Conservation (phyloP, 106 monocot species). For the Posidonia australis region DNA sequence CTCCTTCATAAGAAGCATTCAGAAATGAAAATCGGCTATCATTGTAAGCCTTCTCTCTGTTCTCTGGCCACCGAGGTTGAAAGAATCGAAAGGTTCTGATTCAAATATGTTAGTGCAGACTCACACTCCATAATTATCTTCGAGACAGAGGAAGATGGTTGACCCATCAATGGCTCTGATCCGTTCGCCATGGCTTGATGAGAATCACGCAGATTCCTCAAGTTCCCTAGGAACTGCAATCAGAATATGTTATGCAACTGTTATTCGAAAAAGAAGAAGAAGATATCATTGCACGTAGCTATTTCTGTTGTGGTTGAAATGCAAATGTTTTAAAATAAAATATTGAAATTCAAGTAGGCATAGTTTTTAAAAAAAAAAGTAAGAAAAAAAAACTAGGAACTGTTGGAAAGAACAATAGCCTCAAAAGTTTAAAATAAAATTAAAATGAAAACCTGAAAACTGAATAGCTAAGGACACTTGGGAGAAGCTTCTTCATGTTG, state of each 20-base stretch:
- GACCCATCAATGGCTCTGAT: constrained; percentile 29
- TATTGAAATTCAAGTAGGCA: too few species aligned
- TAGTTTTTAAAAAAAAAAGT: too few species aligned
- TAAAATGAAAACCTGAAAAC: too few species aligned
- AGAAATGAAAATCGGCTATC: neutral
- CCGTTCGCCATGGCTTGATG: constrained; percentile 67
- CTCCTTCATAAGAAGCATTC: neutral
- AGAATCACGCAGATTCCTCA: constrained; percentile 81
- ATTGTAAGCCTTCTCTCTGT: constrained; percentile 28
- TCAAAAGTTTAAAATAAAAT: too few species aligned
- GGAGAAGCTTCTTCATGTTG: too few species aligned
- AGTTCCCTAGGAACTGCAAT: constrained; percentile 72
- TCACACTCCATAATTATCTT: constrained; percentile 93
- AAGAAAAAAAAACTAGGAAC: too few species aligned
- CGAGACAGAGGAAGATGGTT: constrained; percentile 51
- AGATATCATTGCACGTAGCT: neutral
- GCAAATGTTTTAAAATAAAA: too few species aligned
- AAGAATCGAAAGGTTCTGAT: constrained; percentile 79
- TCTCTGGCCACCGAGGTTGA: constrained; percentile 78
- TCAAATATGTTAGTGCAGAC: constrained; percentile 69
- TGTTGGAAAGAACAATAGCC: too few species aligned
- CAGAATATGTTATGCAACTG: neutral
- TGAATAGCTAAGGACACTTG: too few species aligned
- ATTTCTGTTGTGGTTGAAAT: too few species aligned
- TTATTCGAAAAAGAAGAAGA: neutral